phyloP scores from a whole-genome alignment of 148 eudicot genomes.

The Rhododendron simsii region DNA sequence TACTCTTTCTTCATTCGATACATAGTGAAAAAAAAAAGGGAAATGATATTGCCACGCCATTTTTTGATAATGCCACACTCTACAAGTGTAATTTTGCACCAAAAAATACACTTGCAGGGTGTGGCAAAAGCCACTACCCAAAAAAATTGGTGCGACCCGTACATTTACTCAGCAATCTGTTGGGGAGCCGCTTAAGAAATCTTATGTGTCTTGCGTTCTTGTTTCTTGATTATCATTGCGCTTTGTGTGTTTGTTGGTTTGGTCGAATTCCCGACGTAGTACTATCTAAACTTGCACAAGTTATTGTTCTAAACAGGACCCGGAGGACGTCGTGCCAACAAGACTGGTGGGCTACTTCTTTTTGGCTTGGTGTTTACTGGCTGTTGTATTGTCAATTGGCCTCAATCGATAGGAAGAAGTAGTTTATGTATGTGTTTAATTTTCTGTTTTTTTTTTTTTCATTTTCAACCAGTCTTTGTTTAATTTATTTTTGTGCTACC shows the following conservation, averaged over 20 bases:
- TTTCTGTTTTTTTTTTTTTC: neutral
- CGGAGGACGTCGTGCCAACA: conserved; percentile 73
- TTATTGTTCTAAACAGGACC: conserved; percentile 38
- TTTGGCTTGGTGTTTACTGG: conserved; percentile 50
- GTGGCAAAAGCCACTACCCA: no score
- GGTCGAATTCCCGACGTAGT: neutral
- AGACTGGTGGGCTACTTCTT: conserved; percentile 56
- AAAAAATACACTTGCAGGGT: no score
- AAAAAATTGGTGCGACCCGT: no score
- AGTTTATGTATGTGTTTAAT: neutral
- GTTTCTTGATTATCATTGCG: neutral
- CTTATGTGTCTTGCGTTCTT: neutral
- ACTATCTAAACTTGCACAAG: neutral
- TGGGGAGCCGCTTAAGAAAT: neutral
- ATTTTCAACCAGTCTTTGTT: neutral
- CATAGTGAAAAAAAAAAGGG: no score
- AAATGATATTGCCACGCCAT: no score
- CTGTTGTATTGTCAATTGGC: conserved; percentile 30
- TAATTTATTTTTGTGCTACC: neutral
- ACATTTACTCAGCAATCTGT: neutral
- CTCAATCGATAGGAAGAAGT: conserved; percentile 25
- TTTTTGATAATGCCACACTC: no score
- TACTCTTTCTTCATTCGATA: neutral
- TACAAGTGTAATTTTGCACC: no score
- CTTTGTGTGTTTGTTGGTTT: neutral